These are phyloP conservation scores for Macrotyloma uniflorum DNA, from an alignment of 306 rosid genomes.

Conservation along the genomic window DNA sequence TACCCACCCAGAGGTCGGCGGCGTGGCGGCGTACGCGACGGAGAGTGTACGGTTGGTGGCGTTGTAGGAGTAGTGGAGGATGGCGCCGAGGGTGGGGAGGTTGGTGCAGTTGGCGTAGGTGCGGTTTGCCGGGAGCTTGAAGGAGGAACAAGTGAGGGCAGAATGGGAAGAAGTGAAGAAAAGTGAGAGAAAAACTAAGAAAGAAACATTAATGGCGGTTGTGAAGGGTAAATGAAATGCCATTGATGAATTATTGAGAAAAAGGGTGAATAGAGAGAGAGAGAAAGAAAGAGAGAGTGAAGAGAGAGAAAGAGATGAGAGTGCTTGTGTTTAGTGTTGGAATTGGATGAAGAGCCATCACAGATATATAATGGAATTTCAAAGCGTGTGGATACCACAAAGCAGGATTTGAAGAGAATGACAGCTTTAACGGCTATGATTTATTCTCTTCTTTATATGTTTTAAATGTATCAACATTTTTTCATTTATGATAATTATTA, in stretches of 20 bases:
- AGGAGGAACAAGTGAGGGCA: constrained; percentile 56
- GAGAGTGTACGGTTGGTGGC: constrained; percentile 62
- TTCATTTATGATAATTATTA: too few species aligned
- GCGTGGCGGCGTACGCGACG: constrained; percentile 58
- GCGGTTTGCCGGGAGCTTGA: constrained; percentile 40
- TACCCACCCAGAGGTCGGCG: constrained; percentile 58
- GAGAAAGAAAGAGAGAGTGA: not conserved
- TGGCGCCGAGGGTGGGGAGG: constrained; percentile 52
- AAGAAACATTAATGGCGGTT: not conserved
- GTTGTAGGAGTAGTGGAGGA: constrained; percentile 64
- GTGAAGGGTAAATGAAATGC: constrained; percentile 24
- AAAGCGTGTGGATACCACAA: not conserved
- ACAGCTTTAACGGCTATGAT: not conserved
- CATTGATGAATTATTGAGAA: constrained; percentile 11
- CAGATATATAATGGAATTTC: constrained; percentile 21
- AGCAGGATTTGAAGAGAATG: not conserved
- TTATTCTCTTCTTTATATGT: not conserved
- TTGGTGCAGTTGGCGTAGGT: constrained; percentile 57
- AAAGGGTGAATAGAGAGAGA: too few species aligned
- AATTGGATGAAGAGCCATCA: not conserved
- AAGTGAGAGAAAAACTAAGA: not conserved
- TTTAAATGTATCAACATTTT: too few species aligned
- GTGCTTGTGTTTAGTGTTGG: too few species aligned
- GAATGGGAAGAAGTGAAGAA: constrained; percentile 47
- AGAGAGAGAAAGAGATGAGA: too few species aligned